A percentile compares a stretch with the other conserved stretches of the same genome.
phyloP scores from a whole-genome alignment of 345 rosid species.

The Leavenworthia alabamica region DNA sequence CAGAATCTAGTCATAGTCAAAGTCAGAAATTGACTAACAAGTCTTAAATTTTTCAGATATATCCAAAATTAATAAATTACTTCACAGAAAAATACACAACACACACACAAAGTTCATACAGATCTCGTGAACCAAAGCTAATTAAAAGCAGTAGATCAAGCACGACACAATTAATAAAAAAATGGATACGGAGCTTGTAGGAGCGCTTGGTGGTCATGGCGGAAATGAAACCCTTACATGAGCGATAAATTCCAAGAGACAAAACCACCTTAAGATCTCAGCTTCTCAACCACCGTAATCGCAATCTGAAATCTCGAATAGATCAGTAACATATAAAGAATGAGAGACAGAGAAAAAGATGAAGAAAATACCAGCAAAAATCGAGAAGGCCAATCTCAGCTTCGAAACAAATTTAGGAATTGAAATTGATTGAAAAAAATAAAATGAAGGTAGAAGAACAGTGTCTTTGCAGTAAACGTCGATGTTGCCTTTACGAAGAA shows the following conservation, averaged over 20 bases:
- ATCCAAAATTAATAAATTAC: background rate
- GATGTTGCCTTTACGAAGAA: constrained; percentile 13
- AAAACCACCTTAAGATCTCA: constrained; percentile 7
- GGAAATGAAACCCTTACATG: constrained; percentile 22
- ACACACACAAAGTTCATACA: background rate
- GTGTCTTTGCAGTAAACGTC: constrained; percentile 23
- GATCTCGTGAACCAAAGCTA: constrained; percentile 25
- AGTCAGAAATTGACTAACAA: background rate
- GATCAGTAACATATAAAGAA: background rate
- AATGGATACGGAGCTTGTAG: constrained; percentile 98
- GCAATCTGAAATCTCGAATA: constrained; percentile 21
- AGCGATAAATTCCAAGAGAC: constrained; percentile 13
- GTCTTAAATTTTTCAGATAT: background rate
- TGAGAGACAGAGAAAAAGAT: background rate
- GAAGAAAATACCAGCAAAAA: constrained; percentile 3
- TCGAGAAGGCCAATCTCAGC: background rate
- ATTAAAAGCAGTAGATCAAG: constrained; percentile 19
- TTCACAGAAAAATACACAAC: background rate
- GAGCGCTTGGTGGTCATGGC: constrained; percentile 97
- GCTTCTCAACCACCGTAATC: background rate
- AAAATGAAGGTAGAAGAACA: constrained; percentile 13
- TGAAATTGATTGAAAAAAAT: background rate
- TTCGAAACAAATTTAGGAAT: background rate
- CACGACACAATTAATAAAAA: background rate
- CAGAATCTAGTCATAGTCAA: background rate